A percentile compares a stretch with the other conserved stretches of the same genome.
Evolutionary conservation across 805 yeast species (phyloP).

Genomic region (Sungouiella thailandica): DNA sequence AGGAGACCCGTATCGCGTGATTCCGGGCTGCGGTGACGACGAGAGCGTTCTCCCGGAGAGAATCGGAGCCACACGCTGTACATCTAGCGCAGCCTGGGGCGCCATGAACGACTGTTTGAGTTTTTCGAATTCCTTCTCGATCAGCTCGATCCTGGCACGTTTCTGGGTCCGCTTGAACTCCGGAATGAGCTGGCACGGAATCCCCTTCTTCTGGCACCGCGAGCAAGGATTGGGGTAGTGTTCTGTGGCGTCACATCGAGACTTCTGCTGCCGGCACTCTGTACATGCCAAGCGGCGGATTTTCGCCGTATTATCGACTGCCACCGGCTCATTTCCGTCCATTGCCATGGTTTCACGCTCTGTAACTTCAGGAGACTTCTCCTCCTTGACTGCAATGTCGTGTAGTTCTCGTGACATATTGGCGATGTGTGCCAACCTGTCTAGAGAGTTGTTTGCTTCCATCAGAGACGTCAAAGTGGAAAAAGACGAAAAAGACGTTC

Average conservation of each 20-base stretch:
- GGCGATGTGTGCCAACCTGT: constrained; percentile 39
- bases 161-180: constrained; percentile 88
- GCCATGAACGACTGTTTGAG: constrained; percentile 49
- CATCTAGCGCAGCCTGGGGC: constrained; percentile 27
- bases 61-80: constrained; percentile 22
- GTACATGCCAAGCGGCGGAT: constrained; percentile 79
- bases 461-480: constrained; percentile 1
- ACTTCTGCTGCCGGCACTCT: constrained; percentile 94
- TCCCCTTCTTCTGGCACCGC: constrained; percentile 67
- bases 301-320: constrained; percentile 2
- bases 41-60: constrained; percentile 2
- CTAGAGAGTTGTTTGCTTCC: constrained; percentile 26
- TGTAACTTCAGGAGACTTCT: constrained; percentile 5
- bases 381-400: constrained; percentile 19
- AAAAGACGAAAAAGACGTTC: not conserved
- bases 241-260: constrained; percentile 81
- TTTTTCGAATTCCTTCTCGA: constrained; percentile 75
- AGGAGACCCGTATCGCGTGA: no score
- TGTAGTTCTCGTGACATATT: constrained; percentile 40
- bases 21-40: constrained; percentile 1
- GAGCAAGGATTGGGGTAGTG: constrained; percentile 76
- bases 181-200: constrained; percentile 67
- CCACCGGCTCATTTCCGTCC: constrained; percentile 9
- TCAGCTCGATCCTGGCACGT: constrained; percentile 76
- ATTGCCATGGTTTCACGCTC: constrained; percentile 2